Percentiles rank a stretch among this genome's conserved stretches.
Conservation (phyloP, 2,329 filamentous ascomycete genomes). For the Plectosphaerella plurivora region DNA sequence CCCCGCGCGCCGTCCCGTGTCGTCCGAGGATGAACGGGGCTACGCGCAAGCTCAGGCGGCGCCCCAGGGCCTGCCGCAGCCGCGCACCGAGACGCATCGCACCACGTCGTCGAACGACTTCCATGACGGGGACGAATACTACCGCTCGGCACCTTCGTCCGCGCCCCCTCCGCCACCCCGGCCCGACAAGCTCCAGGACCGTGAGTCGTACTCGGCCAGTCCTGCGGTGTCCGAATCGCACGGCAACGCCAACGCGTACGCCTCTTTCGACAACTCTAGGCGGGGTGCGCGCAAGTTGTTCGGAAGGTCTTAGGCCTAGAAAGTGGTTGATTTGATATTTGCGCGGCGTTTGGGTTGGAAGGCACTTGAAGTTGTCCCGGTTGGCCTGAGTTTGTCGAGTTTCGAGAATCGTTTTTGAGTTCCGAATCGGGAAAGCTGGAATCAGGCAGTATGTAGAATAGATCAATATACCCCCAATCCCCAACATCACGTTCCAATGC, state of each 20-base stretch:
- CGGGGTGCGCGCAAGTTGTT: constrained; percentile 13
- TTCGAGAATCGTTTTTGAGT: background rate
- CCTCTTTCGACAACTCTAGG: constrained; percentile 3
- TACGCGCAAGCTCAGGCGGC: constrained; percentile 2
- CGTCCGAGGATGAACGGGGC: constrained; percentile 2
- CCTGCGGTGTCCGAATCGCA: constrained; percentile 4
- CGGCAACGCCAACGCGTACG: constrained; percentile 6
- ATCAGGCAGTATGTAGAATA: background rate
- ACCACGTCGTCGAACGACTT: constrained; percentile 2
- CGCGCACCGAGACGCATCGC: constrained; percentile 9
- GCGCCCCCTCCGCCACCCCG: constrained; percentile 25
- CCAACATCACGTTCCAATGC: background rate
- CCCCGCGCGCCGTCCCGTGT: background rate
- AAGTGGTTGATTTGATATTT: background rate
- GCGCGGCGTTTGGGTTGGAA: too few species aligned
- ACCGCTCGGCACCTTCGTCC: constrained; percentile 12
- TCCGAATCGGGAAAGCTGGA: background rate
- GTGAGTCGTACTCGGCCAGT: constrained; percentile 3
- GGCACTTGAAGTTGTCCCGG: too few species aligned
- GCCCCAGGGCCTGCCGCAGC: constrained; percentile 1
- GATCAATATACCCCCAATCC: background rate
- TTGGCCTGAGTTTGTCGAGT: background rate
- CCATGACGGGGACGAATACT: constrained; percentile 15
- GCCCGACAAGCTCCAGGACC: constrained; percentile 25
- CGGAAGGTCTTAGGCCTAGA: constrained; percentile 5